These are phyloP conservation scores for Paspalum notatum DNA, from an alignment of 176 grass and related monocot genomes.

Conservation along the genomic window DNA sequence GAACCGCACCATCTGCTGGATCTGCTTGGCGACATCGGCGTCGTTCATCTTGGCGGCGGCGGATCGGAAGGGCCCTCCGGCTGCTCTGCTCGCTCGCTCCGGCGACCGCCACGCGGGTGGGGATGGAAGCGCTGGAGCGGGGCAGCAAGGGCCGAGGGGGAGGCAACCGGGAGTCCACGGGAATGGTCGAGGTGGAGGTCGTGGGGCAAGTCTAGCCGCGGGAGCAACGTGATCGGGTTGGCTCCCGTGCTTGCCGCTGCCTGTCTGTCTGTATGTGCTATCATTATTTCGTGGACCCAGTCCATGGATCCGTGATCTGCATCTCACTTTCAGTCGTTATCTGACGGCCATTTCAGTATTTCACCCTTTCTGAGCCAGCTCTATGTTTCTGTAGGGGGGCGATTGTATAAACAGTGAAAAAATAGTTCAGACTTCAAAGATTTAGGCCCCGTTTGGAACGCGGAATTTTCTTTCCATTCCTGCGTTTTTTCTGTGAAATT, in stretches of 20 bases:
- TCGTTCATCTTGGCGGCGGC: slow-evolving; percentile 84
- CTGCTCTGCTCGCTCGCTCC: slow-evolving; percentile 30
- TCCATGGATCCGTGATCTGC: slow-evolving; percentile 42
- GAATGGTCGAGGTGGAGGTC: slow-evolving; percentile 49
- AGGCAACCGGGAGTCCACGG: slow-evolving; percentile 46
- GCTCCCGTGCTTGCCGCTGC: slow-evolving; percentile 49
- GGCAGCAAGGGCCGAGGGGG: neutral
- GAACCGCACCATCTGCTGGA: slow-evolving; percentile 99
- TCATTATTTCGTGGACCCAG: slow-evolving; percentile 44
- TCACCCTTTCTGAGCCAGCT: neutral
- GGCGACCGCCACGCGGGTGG: slow-evolving; percentile 26
- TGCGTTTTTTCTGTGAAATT: too few species aligned
- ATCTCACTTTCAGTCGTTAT: slow-evolving; percentile 11
- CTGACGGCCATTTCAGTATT: neutral
- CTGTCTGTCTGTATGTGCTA: slow-evolving; percentile 45
- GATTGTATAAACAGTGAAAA: too few species aligned
- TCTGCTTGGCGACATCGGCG: slow-evolving; percentile 94
- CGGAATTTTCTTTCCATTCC: too few species aligned
- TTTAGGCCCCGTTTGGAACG: too few species aligned
- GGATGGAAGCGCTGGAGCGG: neutral
- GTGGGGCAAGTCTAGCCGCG: slow-evolving; percentile 51
- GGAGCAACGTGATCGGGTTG: slow-evolving; percentile 46
- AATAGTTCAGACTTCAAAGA: too few species aligned
- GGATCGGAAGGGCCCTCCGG: slow-evolving; percentile 46
- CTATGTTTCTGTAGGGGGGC: neutral